Percentiles rank a stretch among this genome's conserved stretches.
Evolutionary conservation across 2,329 filamentous ascomycete genomes (phyloP).

Genomic region (Apiospora marii): DNA sequence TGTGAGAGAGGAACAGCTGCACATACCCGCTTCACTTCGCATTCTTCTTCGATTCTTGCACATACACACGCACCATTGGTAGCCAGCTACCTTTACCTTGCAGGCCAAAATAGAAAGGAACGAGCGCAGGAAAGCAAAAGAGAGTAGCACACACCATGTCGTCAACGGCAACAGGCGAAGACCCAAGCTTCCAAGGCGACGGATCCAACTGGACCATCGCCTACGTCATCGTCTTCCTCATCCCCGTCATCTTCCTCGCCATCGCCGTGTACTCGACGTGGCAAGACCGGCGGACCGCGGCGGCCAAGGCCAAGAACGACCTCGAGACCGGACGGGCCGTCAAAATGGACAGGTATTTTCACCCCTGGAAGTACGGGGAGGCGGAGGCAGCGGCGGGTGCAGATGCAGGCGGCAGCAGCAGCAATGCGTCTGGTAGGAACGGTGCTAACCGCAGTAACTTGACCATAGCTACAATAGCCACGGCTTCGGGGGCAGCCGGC

Average conservation of each 20-base stretch:
- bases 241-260: slow-evolving; percentile 35
- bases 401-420: neutral
- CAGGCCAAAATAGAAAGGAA: neutral
- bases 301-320: slow-evolving; percentile 27
- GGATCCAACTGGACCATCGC: slow-evolving; percentile 38
- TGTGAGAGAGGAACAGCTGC: neutral
- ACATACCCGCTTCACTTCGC: neutral
- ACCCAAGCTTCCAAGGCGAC: slow-evolving; percentile 25
- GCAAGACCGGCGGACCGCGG: slow-evolving; percentile 27
- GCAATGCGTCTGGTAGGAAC: neutral
- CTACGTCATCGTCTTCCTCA: slow-evolving; percentile 36
- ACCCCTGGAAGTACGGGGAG: neutral
- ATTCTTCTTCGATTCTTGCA: neutral
- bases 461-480: neutral
- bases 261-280: slow-evolving; percentile 32
- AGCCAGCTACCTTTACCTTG: neutral
- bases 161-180: neutral
- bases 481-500: neutral
- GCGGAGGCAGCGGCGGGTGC: neutral
- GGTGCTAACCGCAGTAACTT: neutral
- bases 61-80: neutral
- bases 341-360: slow-evolving; percentile 43
- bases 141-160: neutral
- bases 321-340: slow-evolving; percentile 34
- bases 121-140: neutral